Evolutionary conservation across 2,329 filamentous ascomycete genomes (phyloP), one percentile per base, ranked within the genome.

Genomic region (Ceratocystis albifundus): DNA sequence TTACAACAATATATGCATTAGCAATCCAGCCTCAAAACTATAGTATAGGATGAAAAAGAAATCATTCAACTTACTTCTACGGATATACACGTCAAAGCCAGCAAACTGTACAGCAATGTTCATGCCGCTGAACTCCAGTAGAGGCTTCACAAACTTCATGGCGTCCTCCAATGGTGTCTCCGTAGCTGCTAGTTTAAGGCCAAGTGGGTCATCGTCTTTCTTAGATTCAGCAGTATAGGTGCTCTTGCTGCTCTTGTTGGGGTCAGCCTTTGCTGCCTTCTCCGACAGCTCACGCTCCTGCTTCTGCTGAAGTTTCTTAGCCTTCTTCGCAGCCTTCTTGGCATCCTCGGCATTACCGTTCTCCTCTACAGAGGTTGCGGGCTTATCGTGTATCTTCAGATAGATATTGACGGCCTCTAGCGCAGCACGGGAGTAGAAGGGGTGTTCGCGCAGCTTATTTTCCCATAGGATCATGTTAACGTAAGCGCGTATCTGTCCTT

Each of bases 381-480:
- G 88, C 69, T 88, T 84, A 71, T 96, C 93, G 69, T 88, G 80
- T 70, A 99, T 81, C 69, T 85, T 80, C 32, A 96, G 74, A 74
- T 96, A 97, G 41, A 95, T 80, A 69, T 87, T 84, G 68, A 96
- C 83, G 4, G 93, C 92, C 65, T 86, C 85, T 28, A 96, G 79
- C 0, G 94, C 93, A 62, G 90, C 89, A 57, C 90, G 83, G 3
- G 88, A 87, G 77, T 89, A 99, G 78, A 96, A 96, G 0, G 94
- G 94, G 74, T 99, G 94, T 71, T 96, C 89, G 65, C 91, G 87
- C 57, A 97, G 77, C 69, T 86, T 85, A 73, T 99, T 92, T 74
- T 97, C 93, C 95, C 94, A 99, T 71, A 88, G 85, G 61, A 99
- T 82, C 90, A 99, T 96, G 71, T 96, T 92, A 50, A 99, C 80